phyloP scores from a whole-genome alignment of 805 yeast genomes.

The Candida maris region DNA sequence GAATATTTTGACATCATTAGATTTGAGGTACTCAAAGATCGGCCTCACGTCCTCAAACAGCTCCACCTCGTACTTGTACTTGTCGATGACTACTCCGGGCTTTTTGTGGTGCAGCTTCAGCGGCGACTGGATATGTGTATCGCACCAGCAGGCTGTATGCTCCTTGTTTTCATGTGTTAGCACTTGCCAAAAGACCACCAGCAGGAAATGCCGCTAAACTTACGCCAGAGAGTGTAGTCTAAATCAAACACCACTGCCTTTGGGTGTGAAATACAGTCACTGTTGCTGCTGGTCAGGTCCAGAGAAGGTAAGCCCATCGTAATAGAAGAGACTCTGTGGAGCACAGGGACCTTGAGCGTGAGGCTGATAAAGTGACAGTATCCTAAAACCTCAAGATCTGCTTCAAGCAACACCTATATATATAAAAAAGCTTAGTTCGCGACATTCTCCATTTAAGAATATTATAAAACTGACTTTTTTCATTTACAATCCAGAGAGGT shows the following conservation, averaged over 20 bases:
- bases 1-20: conserved; percentile 47
- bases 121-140: conserved; percentile 64
- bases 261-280: conserved; percentile 29
- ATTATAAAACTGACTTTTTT: too few species aligned
- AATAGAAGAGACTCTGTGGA: too few species aligned
- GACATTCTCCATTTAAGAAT: too few species aligned
- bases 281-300: too few species aligned
- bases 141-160: conserved; percentile 60
- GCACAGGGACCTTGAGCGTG: too few species aligned
- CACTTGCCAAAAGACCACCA: conserved; percentile 3
- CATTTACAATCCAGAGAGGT: too few species aligned
- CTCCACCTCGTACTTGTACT: conserved; percentile 49
- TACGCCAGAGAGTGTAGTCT: conserved; percentile 78
- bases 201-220: conserved; percentile 18
- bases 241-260: conserved; percentile 67
- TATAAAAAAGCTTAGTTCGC: too few species aligned
- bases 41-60: conserved; percentile 67
- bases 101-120: conserved; percentile 30
- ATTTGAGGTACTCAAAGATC: conserved; percentile 51
- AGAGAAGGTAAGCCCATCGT: too few species aligned
- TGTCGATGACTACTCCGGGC: conserved; percentile 44
- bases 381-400: too few species aligned
- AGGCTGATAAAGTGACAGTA: too few species aligned
- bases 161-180: too few species aligned
- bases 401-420: too few species aligned